Evolutionary conservation across 352 stramenopile genomes (phyloP), one percentile per base, ranked within the genome.

Genomic region (Phytophthora cryptogea): DNA sequence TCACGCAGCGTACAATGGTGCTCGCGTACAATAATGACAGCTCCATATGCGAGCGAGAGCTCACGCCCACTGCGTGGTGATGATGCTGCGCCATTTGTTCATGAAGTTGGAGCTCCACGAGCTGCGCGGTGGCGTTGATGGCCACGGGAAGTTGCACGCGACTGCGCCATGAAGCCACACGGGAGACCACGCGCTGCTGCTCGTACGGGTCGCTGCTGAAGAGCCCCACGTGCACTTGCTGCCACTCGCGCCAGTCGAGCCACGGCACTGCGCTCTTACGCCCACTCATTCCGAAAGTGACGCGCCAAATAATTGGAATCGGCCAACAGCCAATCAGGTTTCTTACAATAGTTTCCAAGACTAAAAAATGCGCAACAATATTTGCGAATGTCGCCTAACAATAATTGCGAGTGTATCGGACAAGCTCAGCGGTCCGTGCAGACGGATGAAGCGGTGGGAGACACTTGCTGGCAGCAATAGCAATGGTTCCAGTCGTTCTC

Each of bases 221-320:
- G 47, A 94, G 75, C 28, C 69, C 67, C 2, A 45, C 49, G 41
- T 86, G 74, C 45, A 92, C 81, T 8, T 76, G 50, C 59, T 91
- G 85, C 85, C 85, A 94, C 59, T 92, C 85, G 35, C 33, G 14
- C 85, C 85, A 94, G 66, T 90, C 77, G 26, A 75, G 59, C 85
- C 85, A 94, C 23, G 72, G 68, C 31, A 77, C 72, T 20, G 58
- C 68, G 55, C 53, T 82, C 56, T 70, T 83, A 14, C 79, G 71
- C 62, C 69, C 64, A 72, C 61, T 84, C 77, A 88, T 84, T 70
- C 42, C 35, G 0, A 44, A 59, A 41, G 31, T 47, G 36, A 45
- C 44, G 20, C 20, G 20, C 20, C 20, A 23, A 26, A 47, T 30
- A 57, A 30, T 30, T 41, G 48, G 36, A 13, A 3, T n/a, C 14